Conservation (phyloP, 225 moss, liverwort and hornwort species). For the Rhytidiadelphus loreus region DNA sequence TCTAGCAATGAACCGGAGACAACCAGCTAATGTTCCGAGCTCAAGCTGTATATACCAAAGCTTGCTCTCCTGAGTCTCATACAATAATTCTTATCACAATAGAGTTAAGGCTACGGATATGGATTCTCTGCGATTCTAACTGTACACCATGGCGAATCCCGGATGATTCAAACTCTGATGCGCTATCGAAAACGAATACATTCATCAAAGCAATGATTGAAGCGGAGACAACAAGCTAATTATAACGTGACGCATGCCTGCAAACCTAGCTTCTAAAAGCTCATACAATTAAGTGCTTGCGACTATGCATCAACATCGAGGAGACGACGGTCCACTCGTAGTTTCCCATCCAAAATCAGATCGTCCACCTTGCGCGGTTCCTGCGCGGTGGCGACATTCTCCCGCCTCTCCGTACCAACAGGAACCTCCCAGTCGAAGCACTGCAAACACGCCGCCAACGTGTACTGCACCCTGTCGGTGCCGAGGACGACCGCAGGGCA, state of each 20-base stretch:
- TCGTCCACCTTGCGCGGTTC: not conserved
- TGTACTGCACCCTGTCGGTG: not conserved
- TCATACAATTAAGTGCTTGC: not conserved
- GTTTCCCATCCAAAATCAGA: not conserved
- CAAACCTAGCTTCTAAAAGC: not conserved
- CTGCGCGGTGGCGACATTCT: not conserved
- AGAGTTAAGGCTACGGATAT: not conserved
- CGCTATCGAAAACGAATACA: not conserved
- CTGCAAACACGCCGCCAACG: not conserved
- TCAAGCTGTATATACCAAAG: not conserved
- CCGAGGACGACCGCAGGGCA: slow-evolving; percentile 10
- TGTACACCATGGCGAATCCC: not conserved
- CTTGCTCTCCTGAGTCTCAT: not conserved
- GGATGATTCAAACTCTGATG: not conserved
- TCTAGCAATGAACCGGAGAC: not conserved
- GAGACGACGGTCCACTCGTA: slow-evolving; percentile 1
- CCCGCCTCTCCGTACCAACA: not conserved
- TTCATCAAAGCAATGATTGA: not conserved
- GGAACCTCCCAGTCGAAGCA: not conserved
- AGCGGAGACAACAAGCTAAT: not conserved
- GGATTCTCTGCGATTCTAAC: not conserved
- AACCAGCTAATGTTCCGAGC: not conserved
- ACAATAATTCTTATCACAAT: not conserved
- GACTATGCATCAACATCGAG: not conserved
- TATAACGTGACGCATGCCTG: not conserved